Evolutionary conservation across 441 rosid genomes (phyloP).

Genomic region (Eruca vesicaria): DNA sequence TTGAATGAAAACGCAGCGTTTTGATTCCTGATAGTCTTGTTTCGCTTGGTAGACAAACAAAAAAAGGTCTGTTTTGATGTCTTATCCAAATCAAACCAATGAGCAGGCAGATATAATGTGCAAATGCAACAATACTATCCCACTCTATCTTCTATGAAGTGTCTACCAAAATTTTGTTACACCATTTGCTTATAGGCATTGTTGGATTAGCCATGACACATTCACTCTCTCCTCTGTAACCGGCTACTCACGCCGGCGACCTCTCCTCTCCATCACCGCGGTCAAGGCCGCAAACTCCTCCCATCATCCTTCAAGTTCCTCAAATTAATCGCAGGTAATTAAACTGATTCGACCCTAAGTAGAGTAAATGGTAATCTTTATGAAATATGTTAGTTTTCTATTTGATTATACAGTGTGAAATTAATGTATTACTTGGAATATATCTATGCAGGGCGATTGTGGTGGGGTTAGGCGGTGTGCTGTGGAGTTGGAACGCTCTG

Average conservation of each 20-base stretch:
- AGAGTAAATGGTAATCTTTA: not conserved
- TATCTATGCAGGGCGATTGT: constrained; percentile 13
- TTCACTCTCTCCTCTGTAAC: constrained; percentile 40
- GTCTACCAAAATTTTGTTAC: constrained; percentile 16
- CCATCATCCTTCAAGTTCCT: constrained; percentile 24
- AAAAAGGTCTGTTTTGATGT: not conserved
- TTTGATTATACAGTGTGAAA: not conserved
- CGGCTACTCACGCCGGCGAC: constrained; percentile 23
- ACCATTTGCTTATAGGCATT: not conserved
- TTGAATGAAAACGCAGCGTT: constrained; percentile 13
- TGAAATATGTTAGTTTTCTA: not conserved
- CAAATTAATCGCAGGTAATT: constrained; percentile 29
- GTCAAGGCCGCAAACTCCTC: constrained; percentile 19
- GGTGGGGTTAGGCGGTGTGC: constrained; percentile 44
- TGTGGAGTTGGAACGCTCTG: constrained; percentile 44
- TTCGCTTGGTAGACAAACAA: constrained; percentile 21
- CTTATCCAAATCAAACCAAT: constrained; percentile 39
- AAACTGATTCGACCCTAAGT: not conserved
- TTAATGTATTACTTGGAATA: not conserved
- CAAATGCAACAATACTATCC: constrained; percentile 16
- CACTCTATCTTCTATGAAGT: constrained; percentile 31
- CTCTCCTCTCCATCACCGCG: constrained; percentile 22
- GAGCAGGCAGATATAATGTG: constrained; percentile 25
- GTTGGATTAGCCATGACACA: constrained; percentile 43
- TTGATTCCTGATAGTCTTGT: not conserved